Evolutionary conservation across 2,329 filamentous ascomycete genomes (phyloP).

Genomic region (Orbilia oligospora): DNA sequence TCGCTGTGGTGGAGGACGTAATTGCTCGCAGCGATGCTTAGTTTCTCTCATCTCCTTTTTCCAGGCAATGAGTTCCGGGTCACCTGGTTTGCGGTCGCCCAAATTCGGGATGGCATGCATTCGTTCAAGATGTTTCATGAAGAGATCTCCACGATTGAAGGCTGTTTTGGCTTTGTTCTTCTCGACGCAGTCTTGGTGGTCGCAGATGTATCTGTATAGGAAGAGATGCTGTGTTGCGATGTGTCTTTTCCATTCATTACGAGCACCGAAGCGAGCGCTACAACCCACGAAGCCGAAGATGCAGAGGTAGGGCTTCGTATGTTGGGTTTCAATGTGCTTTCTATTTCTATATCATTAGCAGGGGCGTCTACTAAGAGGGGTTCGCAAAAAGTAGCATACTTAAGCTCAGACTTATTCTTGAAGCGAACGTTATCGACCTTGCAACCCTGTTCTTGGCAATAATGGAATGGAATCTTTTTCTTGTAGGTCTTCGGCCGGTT

Average conservation of each 20-base stretch:
- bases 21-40: constrained; percentile 44
- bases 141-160: constrained; percentile 94
- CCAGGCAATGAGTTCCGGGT: constrained; percentile 39
- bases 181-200: constrained; percentile 67
- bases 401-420: constrained; percentile 56
- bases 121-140: constrained; percentile 86
- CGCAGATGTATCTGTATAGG: constrained; percentile 81
- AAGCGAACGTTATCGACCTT: constrained; percentile 23
- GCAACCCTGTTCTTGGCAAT: constrained; percentile 40
- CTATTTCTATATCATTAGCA: constrained; percentile 48
- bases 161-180: constrained; percentile 67
- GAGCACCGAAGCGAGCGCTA: constrained; percentile 78
- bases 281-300: constrained; percentile 86
- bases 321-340: constrained; percentile 75
- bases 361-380: background rate
- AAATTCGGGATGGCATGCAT: constrained; percentile 78
- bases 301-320: constrained; percentile 79
- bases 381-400: constrained; percentile 28
- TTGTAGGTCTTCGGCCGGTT: constrained; percentile 56
- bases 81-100: constrained; percentile 20
- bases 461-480: constrained; percentile 51
- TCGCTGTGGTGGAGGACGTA: constrained; percentile 41
- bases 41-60: constrained; percentile 47
- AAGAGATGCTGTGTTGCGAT: constrained; percentile 84
- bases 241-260: constrained; percentile 98